These are phyloP conservation scores for Adansonia gregorii DNA, from an alignment of 441 rosid genomes.

Conservation along the genomic window DNA sequence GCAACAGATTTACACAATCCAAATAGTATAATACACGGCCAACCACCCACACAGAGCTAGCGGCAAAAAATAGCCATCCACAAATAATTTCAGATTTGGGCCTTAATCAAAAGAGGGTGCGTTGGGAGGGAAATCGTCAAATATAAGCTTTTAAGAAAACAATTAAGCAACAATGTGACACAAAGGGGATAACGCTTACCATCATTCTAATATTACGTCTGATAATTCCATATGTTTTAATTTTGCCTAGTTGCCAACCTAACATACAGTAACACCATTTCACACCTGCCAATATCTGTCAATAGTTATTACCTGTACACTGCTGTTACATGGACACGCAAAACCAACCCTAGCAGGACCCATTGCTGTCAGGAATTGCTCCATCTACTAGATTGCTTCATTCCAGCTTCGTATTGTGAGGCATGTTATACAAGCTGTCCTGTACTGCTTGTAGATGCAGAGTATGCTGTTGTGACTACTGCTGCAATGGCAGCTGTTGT, in stretches of 20 bases:
- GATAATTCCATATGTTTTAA: not conserved
- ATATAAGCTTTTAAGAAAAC: not conserved
- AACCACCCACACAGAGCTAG: not conserved
- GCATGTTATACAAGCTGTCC: slow-evolving; percentile 60
- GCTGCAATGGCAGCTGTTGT: slow-evolving; percentile 49
- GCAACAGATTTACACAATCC: not conserved
- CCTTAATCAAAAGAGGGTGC: not conserved
- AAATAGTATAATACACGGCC: not conserved
- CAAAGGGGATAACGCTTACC: not conserved
- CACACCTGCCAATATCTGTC: slow-evolving; percentile 7
- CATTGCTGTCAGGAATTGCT: slow-evolving; percentile 49
- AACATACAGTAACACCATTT: not conserved
- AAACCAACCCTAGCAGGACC: slow-evolving; percentile 54
- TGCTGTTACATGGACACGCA: slow-evolving; percentile 61
- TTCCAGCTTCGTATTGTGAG: slow-evolving; percentile 69
- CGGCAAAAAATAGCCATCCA: not conserved
- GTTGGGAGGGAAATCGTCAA: not conserved
- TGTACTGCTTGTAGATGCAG: slow-evolving; percentile 57
- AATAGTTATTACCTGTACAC: slow-evolving; percentile 71
- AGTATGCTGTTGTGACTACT: slow-evolving; percentile 51
- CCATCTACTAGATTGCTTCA: slow-evolving; percentile 50
- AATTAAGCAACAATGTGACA: slow-evolving; percentile 1
- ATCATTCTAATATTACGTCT: not conserved
- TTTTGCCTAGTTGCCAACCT: slow-evolving; percentile 14
- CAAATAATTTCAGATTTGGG: not conserved